Evolutionary conservation across 164 flowering plant genomes (phyloP), one percentile per base, ranked within the genome.

Genomic region (Dillenia turbinata): DNA sequence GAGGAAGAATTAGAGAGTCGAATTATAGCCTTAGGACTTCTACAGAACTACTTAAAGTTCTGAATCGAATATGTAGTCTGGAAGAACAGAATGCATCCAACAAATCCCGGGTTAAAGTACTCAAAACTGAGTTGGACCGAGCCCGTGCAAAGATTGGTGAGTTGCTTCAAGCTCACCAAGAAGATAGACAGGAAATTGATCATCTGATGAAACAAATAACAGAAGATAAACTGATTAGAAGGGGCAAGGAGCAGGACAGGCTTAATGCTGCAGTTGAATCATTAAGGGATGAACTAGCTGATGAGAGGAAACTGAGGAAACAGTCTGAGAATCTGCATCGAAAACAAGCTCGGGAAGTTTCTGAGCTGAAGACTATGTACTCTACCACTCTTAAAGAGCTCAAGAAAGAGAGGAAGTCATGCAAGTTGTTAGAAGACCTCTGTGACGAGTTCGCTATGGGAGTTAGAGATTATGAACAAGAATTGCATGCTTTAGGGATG

Each of bases 371-470:
- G 56, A 66, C 77, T 46, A 76, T 78, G 26, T 79, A 77, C 52
- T 61, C 85, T 11, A 74, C 62, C 65, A 78, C 80, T 52, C 44
- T 84, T 66, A 83, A 75, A 67, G 92, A 89, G 43, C 79, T 85
- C 12, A 85, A 85, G 68, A 78, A 79, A 65, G 96, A 90, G 71
- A 80, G 81, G 47, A 81, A 75, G 65, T 77, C 87, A 8, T 64
- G 90, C 49, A 54, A 60, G 8, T 55, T 85, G 49, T 57, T 90
- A 71, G 98, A 90, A 72, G 83, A 89, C 12, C 63, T 93, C 16
- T 93, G 98, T 64, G 98, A 93, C 67, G 94, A 90, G 75, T 87
- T 93, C 71, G 97, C 97, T 9, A 75, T 69, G 64, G 96, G 85
- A 57, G 78, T 93, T n/a, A 79, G 68, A 65, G 87, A 85, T 17